A percentile compares a stretch with the other conserved stretches of the same genome.
phyloP scores from a whole-genome alignment of 495 filamentous ascomycete genomes.

The Talaromyces nanjingensis region DNA sequence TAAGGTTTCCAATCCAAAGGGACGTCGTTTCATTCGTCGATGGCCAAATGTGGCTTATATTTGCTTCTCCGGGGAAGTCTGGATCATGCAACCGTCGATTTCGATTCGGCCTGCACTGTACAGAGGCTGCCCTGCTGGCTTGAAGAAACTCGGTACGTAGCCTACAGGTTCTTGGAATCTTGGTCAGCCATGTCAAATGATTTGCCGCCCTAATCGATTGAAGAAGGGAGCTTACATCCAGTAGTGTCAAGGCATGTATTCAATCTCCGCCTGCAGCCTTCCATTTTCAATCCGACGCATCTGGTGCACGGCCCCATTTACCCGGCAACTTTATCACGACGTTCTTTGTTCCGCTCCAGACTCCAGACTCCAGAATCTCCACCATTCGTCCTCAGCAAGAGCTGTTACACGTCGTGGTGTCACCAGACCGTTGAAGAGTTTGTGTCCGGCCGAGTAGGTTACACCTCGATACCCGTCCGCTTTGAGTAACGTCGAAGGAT shows the following conservation, averaged over 20 bases:
- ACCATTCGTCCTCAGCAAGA: neutral
- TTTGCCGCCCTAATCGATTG: neutral
- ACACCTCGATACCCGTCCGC: neutral
- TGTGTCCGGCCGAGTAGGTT: neutral
- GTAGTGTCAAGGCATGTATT: neutral
- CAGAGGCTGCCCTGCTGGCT: neutral
- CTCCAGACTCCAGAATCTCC: neutral
- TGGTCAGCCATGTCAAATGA: neutral
- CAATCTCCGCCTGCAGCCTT: neutral
- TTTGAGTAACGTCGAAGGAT: neutral
- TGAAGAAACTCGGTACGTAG: neutral
- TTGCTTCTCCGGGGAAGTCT: neutral
- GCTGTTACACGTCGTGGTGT: neutral
- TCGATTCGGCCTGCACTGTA: neutral
- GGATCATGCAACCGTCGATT: neutral
- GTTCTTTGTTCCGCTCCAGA: neutral
- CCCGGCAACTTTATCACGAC: neutral
- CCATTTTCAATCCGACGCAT: neutral
- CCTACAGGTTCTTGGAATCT: neutral
- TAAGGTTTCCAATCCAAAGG: neutral
- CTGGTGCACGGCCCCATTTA: neutral
- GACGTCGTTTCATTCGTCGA: neutral
- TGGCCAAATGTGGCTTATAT: too few species aligned
- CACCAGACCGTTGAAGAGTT: neutral
- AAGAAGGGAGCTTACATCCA: neutral